These are phyloP conservation scores for Fallopia convolvulus DNA, from an alignment of 148 eudicot genomes.

Conservation along the genomic window DNA sequence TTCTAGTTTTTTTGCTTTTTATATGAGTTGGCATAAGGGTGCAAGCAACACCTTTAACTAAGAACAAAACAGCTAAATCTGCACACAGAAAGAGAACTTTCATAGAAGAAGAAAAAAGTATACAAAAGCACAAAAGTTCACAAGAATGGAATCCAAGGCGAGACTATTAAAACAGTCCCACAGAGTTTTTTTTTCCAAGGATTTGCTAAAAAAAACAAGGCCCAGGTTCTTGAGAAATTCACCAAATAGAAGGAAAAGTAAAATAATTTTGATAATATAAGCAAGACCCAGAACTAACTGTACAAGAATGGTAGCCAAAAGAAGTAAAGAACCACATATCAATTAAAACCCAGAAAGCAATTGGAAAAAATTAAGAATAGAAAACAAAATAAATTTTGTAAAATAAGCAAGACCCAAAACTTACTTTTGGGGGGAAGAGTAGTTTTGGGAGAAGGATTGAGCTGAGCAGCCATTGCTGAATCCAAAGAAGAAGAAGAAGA, in stretches of 20 bases:
- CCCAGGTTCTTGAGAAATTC: neutral
- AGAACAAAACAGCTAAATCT: neutral
- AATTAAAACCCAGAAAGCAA: neutral
- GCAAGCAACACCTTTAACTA: too few species aligned
- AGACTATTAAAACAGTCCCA: neutral
- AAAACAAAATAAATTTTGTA: neutral
- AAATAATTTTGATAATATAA: neutral
- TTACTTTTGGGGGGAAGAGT: slow-evolving; percentile 18
- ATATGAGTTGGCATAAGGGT: too few species aligned
- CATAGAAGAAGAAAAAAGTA: neutral
- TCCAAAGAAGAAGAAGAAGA: neutral
- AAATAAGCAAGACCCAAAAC: slow-evolving; percentile 6
- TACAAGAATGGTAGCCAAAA: neutral
- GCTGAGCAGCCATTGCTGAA: slow-evolving; percentile 4
- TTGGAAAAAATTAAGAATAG: neutral
- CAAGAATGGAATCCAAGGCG: neutral
- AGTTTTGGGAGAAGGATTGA: slow-evolving; percentile 4
- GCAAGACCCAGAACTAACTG: neutral
- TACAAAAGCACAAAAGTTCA: neutral
- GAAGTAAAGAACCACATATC: neutral
- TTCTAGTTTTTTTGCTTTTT: too few species aligned
- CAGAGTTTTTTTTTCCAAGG: neutral
- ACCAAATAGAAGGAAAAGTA: neutral
- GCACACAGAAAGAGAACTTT: neutral
- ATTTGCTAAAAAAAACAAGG: neutral